phyloP scores from a whole-genome alignment of 2,329 filamentous ascomycete genomes.

The Penicillium sp. region DNA sequence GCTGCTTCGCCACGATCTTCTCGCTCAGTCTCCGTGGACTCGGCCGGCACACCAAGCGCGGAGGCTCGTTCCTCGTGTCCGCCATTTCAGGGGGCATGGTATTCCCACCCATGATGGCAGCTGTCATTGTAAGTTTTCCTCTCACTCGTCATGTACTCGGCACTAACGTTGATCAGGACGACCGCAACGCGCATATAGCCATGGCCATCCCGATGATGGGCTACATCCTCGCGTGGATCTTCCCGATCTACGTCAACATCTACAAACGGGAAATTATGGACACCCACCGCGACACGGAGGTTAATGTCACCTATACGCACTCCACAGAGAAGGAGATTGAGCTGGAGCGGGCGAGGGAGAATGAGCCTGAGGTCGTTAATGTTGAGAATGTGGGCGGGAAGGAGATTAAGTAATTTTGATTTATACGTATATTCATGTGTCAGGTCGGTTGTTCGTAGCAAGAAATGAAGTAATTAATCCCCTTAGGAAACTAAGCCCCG shows the following conservation, averaged over 20 bases:
- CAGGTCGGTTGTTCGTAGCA: background rate
- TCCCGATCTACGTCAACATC: slow-evolving; percentile 26
- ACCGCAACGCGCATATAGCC: slow-evolving; percentile 21
- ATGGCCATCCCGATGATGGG: slow-evolving; percentile 25
- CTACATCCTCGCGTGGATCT: slow-evolving; percentile 22
- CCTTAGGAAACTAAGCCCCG: no score
- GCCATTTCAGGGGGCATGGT: slow-evolving; percentile 66
- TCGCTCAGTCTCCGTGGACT: slow-evolving; percentile 70
- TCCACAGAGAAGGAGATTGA: slow-evolving; percentile 16
- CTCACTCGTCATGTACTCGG: background rate
- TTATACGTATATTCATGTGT: background rate
- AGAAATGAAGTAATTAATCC: background rate
- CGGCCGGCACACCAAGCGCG: slow-evolving; percentile 72
- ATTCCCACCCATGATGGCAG: slow-evolving; percentile 65
- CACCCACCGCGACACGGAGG: slow-evolving; percentile 20
- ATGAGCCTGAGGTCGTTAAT: slow-evolving; percentile 11
- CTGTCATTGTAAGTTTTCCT: slow-evolving; percentile 47
- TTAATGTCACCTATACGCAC: slow-evolving; percentile 15
- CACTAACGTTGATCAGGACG: slow-evolving; percentile 11
- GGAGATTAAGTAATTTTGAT: background rate
- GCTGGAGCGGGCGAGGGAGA: slow-evolving; percentile 14
- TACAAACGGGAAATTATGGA: slow-evolving; percentile 24
- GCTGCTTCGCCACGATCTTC: slow-evolving; percentile 71
- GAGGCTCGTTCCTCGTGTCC: slow-evolving; percentile 63
- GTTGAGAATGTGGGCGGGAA: background rate